Base-by-base conservation (phyloP, 1,139 yeast species). In the Ogataea hybrid region DNA sequence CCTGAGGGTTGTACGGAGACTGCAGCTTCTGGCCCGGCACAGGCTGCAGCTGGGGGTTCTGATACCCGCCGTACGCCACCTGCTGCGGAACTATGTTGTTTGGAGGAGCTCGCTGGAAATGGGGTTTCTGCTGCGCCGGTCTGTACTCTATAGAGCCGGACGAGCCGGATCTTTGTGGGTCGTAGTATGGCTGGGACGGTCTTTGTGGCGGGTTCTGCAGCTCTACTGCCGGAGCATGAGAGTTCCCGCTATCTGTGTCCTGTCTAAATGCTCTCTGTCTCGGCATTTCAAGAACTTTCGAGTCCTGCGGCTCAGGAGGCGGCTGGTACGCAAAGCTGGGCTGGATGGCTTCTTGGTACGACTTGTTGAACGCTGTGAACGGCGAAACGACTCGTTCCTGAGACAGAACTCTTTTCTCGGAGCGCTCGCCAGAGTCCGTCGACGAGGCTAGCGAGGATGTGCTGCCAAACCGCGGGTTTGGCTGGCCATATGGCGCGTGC, bases 361-460 rank as follows among this genome's bases (percentile, higher is more conserved):
- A 75, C 35, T 69, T 68, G 51, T 71, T 72, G 58, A 77, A 75
- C 48, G 75, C 80, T 28, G 74, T 61, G 54, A 75, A 77, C 48
- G 79, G 81, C 1, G 82, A 62, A 21, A 61, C 37, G 8, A 51
- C 51, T 34, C 65, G 42, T 16, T 46, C 48, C 27, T 41, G 43
- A 6, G 43, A 28, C 6, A 37, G 20, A 7, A 29, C 42, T 10
- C 31, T 15, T 11, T 12, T 29, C 28, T 14, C 17, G 6, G 46
- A 14, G 15, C 33, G 29, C 14, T 32, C 44, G 18, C 35, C 35
- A 9, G 46, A 43, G 35, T 43, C 46, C 5, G 39, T 20, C 6
- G 43, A 30, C 12, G 42, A 33, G 2, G 36, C 27, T 18, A 38
- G 37, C 28, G 42, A 38, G 11, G 29, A 14, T 6, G 18, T 32